Percentiles rank a stretch among this genome's conserved stretches.
Evolutionary conservation across 768 basidiomycete species (phyloP).

Genomic region (Xerocomellus intermedius): DNA sequence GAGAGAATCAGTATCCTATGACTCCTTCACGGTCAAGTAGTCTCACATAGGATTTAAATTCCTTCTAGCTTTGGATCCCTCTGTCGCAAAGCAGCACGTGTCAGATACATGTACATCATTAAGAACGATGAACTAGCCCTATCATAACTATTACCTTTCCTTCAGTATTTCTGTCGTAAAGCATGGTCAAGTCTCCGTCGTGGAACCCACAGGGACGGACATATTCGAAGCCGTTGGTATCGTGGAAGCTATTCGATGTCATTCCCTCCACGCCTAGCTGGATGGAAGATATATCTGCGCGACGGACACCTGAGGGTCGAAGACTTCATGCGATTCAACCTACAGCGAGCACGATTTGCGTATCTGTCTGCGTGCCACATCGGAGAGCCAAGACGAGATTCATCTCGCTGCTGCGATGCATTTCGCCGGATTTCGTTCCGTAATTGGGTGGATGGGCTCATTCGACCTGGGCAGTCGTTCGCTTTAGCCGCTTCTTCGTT

Average conservation of each 20-base stretch:
- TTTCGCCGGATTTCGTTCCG: too few species aligned
- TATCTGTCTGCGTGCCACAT: too few species aligned
- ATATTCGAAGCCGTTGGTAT: constrained; percentile 58
- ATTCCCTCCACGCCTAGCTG: constrained; percentile 65
- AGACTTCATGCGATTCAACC: too few species aligned
- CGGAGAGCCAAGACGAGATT: too few species aligned
- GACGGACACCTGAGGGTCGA: too few species aligned
- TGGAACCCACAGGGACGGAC: constrained; percentile 56
- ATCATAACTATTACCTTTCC: constrained; percentile 48
- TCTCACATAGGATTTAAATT: constrained; percentile 5
- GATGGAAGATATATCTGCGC: constrained; percentile 19
- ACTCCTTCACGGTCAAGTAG: constrained; percentile 90
- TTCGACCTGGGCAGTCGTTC: too few species aligned
- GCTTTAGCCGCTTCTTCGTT: too few species aligned
- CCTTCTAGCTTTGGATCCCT: constrained; percentile 64
- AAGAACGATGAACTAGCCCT: constrained; percentile 64
- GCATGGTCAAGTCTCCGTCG: constrained; percentile 69
- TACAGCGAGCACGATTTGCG: too few species aligned
- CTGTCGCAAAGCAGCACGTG: constrained; percentile 56
- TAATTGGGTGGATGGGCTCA: too few species aligned
- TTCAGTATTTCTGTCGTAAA: constrained; percentile 71
- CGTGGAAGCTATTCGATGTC: constrained; percentile 71
- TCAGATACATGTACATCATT: constrained; percentile 66
- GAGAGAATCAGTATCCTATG: constrained; percentile 75
- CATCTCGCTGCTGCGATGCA: too few species aligned